These are phyloP conservation scores for Panaeolus cyanescens DNA, from an alignment of 768 basidiomycete species.

Conservation along the genomic window DNA sequence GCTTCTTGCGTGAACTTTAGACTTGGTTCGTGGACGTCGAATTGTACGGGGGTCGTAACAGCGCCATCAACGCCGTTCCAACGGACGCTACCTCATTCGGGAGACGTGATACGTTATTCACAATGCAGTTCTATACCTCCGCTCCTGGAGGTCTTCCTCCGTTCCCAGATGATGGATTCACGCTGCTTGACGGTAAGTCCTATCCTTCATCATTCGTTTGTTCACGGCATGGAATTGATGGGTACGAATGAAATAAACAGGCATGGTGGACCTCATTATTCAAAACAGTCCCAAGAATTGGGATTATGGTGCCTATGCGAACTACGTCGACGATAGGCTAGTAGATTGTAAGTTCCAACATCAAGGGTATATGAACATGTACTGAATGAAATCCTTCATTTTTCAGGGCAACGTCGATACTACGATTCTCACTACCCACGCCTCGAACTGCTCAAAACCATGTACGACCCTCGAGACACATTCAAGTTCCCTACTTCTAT, in stretches of 20 bases:
- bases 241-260: conserved; percentile 14
- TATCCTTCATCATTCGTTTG: background rate
- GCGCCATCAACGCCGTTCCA: conserved; percentile 44
- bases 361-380: background rate
- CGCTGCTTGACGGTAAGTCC: conserved; percentile 42
- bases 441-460: background rate
- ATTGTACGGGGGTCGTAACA: conserved; percentile 45
- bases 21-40: conserved; percentile 37
- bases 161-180: conserved; percentile 44
- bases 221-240: background rate
- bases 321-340: conserved; percentile 44
- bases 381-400: background rate
- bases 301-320: conserved; percentile 42
- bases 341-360: conserved; percentile 29
- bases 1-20: conserved; percentile 13
- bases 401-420: conserved; percentile 3
- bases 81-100: conserved; percentile 45
- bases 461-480: background rate
- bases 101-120: conserved; percentile 44
- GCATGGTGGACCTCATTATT: conserved; percentile 32
- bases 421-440: background rate
- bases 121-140: conserved; percentile 53
- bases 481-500: conserved; percentile 5
- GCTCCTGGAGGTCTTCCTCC: conserved; percentile 35
- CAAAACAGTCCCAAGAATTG: conserved; percentile 33